A percentile compares a stretch with the other conserved stretches of the same genome.
phyloP scores from a whole-genome alignment of 805 yeast species.

The Maudiozyma saulgeensis region DNA sequence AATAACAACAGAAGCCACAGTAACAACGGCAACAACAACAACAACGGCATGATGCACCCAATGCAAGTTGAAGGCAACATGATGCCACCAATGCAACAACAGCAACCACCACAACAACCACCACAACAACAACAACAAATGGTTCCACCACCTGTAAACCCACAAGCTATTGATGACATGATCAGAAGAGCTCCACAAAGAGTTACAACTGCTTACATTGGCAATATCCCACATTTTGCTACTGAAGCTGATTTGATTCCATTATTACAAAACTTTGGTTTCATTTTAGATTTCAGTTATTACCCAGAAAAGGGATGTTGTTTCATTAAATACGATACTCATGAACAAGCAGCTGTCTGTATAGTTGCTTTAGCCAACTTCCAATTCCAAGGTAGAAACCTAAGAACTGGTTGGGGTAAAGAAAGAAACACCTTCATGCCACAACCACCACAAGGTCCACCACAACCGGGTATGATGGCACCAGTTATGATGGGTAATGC shows the following conservation, averaged over 20 bases:
- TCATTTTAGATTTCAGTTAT: slow-evolving; percentile 68
- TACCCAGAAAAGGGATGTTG: slow-evolving; percentile 81
- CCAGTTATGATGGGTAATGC: slow-evolving; percentile 4
- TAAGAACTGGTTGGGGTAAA: slow-evolving; percentile 86
- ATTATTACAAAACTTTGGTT: slow-evolving; percentile 70
- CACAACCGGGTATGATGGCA: slow-evolving; percentile 7
- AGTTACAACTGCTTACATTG: slow-evolving; percentile 71
- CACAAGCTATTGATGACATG: slow-evolving; percentile 59
- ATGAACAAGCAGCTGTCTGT: slow-evolving; percentile 82
- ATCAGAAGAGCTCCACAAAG: slow-evolving; percentile 64
- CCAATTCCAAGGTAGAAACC: slow-evolving; percentile 62
- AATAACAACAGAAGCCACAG: slow-evolving; percentile 16
- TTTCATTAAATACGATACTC: slow-evolving; percentile 77
- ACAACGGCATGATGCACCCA: slow-evolving; percentile 9
- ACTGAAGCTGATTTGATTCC: slow-evolving; percentile 67
- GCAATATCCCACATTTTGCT: slow-evolving; percentile 71
- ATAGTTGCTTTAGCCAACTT: slow-evolving; percentile 68
- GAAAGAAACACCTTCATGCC: slow-evolving; percentile 34
- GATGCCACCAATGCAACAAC: slow-evolving; percentile 14
- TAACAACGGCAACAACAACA: neutral
- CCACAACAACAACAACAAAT: slow-evolving; percentile 13
- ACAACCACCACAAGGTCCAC: slow-evolving; percentile 12
- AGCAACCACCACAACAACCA: slow-evolving; percentile 7
- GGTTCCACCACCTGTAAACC: slow-evolving; percentile 31
- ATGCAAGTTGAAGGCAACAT: slow-evolving; percentile 9